Base-by-base conservation (phyloP, 768 basidiomycete genomes). In the Mycena vulgaris region DNA sequence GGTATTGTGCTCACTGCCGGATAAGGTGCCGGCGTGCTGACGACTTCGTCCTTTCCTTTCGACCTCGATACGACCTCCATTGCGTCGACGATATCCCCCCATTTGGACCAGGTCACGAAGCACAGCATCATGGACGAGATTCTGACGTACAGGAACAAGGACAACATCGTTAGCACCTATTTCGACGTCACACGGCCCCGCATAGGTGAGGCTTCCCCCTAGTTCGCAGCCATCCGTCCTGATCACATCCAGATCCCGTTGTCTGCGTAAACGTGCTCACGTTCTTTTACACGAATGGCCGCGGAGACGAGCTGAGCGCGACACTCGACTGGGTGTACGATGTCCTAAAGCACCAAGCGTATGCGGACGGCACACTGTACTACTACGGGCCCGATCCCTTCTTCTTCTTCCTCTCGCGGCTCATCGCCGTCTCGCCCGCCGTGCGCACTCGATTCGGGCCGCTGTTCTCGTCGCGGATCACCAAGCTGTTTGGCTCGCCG, bases 51-150 rank as follows among this genome's bases (percentile, higher is more conserved):
- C 31, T 89, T 88, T 71, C 88, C 88, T 0, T 83, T 79, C 69
- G 89, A 90, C 75, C 77, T 89, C 23, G 89, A 90, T 66, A 90
- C 89, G 0, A 90, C 89, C 0, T 88, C 89, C 4, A 61, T 90
- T n/a, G 89, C 70, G 83, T 25, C 79, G 77, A 11, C 42, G n/a
- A 75, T 83, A 19, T 33, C 61, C 4, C 49, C 21, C 11, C 42
- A 68, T 70, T 45, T 39, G 31, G 66, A 63, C 23, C 68, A 69
- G 1, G 72, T 71, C 10, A 71, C 78, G 23, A 73, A 78, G 1
- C 59, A 75, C 19, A 75, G 75, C 83, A 3, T 45, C 21, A 77
- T 85, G 78, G 80, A 84, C 63, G 81, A 84, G 39, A 85, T 85
- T 75, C 75, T 85, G 17, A 70, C 72, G 10, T 81, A 79, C 48